Evolutionary conservation across 345 rosid species (phyloP), one percentile per base, ranked within the genome.

Genomic region (Limnanthes douglasii): DNA sequence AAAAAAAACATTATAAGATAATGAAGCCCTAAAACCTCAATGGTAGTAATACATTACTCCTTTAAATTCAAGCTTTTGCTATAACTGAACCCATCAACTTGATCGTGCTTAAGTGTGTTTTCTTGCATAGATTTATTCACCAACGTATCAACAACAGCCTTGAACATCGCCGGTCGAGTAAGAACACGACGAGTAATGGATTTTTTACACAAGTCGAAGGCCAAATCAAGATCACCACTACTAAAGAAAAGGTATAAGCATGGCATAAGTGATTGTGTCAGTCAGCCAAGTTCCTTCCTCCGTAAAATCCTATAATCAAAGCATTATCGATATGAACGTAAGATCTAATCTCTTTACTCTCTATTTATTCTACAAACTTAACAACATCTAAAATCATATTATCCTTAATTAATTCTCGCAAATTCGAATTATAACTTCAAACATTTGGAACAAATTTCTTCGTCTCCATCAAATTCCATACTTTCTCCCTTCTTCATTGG

Each of bases 381-480:
- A 63, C 56, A 3, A 75, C 86, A 50, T 78, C 73, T 6, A 29
- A 13, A 24, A 54, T 46, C 60, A 55, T 56, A 28, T 62, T 70
- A 45, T 48, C 62, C 13, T 57, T 14, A 9, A 54, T 56, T 43
- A 81, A 38, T 26, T 86, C 86, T 24, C 57, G 21, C 36, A 86
- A 13, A 54, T 55, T 74, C 0, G 74, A 45, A 62, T 75, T 75
- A 39, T 72, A 75, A 57, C 69, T 81, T 50, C 68, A 43, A 33
- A 60, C 11, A 32, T 78, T 52, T 8, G 94, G 94, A 33, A 18
- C 53, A 45, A 75, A 43, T 30, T 53, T 34, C 58, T 49, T 75
- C 8, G 52, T 54, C 49, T 51, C 54, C 96, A 81, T 75, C 50
- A 53, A 35, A 23, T 26, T 36, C 95, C 81, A 84, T 6, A 73